Evolutionary conservation across 2,329 filamentous ascomycete genomes (phyloP).

Genomic region (Talaromyces atroroseus): DNA sequence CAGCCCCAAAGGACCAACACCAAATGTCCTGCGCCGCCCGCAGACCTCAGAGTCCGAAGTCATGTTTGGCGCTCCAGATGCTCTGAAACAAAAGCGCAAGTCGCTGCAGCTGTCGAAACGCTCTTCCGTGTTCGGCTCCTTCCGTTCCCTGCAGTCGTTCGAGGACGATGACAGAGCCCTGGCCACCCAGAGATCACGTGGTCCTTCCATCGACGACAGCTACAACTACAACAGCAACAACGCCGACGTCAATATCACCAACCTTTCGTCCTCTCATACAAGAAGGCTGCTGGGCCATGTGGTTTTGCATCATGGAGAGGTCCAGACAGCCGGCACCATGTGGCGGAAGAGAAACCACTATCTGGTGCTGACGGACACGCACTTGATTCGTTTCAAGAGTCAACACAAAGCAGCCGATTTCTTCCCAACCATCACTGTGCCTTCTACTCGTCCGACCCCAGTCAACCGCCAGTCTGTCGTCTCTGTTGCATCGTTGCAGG

Average conservation of each 20-base stretch:
- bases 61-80: constrained; percentile 24
- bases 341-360: constrained; percentile 70
- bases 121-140: constrained; percentile 55
- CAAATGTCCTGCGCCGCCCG: constrained; percentile 19
- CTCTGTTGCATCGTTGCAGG: constrained; percentile 57
- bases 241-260: constrained; percentile 34
- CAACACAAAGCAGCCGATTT: constrained; percentile 60
- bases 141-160: constrained; percentile 48
- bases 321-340: constrained; percentile 64
- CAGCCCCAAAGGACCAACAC: constrained; percentile 18
- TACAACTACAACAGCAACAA: constrained; percentile 11
- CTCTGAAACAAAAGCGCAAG: constrained; percentile 34
- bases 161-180: constrained; percentile 50
- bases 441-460: constrained; percentile 37
- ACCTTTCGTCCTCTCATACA: constrained; percentile 15
- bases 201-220: constrained; percentile 43
- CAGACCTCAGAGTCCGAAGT: constrained; percentile 26
- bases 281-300: constrained; percentile 37
- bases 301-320: constrained; percentile 62
- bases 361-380: constrained; percentile 63
- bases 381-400: constrained; percentile 64
- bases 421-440: constrained; percentile 50
- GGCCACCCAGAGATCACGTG: constrained; percentile 45
- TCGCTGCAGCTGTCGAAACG: constrained; percentile 42
- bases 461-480: constrained; percentile 52